These are phyloP conservation scores for Xylaria longipes DNA, from an alignment of 495 filamentous ascomycete genomes.

Conservation along the genomic window DNA sequence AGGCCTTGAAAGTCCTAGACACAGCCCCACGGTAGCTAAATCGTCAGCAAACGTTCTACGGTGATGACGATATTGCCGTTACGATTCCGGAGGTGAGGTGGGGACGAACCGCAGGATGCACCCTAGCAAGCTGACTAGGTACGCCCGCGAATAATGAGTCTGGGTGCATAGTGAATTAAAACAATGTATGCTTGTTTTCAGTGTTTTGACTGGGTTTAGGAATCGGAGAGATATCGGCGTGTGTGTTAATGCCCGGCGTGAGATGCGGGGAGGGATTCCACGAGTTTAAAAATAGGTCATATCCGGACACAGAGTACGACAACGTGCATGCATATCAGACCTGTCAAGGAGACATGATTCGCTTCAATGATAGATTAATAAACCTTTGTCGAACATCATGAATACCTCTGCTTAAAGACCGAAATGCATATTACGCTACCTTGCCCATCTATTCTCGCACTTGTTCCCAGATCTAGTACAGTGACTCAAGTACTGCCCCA, in stretches of 20 bases:
- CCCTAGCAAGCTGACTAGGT: conserved; percentile 2
- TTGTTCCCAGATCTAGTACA: background rate
- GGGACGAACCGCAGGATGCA: conserved; percentile 22
- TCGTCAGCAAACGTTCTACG: background rate
- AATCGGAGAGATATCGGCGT: background rate
- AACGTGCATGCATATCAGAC: background rate
- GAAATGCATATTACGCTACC: background rate
- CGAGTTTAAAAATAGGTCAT: conserved; percentile 27
- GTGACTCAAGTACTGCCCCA: background rate
- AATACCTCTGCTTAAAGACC: background rate
- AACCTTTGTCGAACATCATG: background rate
- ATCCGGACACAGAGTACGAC: background rate
- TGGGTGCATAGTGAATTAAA: conserved; percentile 8
- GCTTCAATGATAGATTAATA: conserved; percentile 15
- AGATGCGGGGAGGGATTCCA: conserved; percentile 5
- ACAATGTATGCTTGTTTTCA: background rate
- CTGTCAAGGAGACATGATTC: background rate
- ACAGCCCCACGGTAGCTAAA: background rate
- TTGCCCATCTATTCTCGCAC: background rate
- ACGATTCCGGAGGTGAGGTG: conserved; percentile 25
- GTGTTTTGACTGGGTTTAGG: conserved; percentile 1
- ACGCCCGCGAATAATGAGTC: conserved; percentile 8
- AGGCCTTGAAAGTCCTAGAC: conserved; percentile 18
- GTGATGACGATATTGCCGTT: background rate
- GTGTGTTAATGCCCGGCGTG: conserved; percentile 10